Conservation (phyloP, 768 basidiomycete species). For the Omphalotus guepiniiformis region DNA sequence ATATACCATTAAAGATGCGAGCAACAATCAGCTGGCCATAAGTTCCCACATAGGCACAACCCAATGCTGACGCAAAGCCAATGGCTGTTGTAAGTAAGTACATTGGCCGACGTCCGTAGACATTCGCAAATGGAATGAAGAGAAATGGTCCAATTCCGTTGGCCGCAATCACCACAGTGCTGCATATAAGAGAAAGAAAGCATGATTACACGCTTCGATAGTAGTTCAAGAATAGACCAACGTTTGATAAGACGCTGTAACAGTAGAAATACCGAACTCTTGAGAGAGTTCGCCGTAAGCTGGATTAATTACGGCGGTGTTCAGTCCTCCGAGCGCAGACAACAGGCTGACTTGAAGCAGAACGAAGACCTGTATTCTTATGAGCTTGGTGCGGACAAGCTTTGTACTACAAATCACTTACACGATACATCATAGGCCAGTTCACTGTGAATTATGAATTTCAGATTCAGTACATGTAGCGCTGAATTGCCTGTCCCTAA, state of each 20-base stretch:
- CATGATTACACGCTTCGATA: neutral
- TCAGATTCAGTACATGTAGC: neutral
- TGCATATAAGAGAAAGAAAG: neutral
- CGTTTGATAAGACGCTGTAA: slow-evolving; percentile 6
- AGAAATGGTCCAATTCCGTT: slow-evolving; percentile 5
- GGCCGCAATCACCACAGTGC: neutral
- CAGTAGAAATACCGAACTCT: slow-evolving; percentile 1
- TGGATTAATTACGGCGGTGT: slow-evolving; percentile 5
- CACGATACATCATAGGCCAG: slow-evolving; percentile 1
- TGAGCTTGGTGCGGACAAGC: neutral
- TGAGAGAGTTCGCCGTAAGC: slow-evolving; percentile 2
- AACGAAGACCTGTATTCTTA: neutral
- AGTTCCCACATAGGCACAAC: slow-evolving; percentile 3
- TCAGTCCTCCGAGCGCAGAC: neutral
- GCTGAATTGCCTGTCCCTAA: neutral
- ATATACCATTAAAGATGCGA: slow-evolving; percentile 3
- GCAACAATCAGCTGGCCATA: slow-evolving; percentile 5
- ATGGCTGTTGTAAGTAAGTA: slow-evolving; percentile 3
- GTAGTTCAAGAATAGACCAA: neutral
- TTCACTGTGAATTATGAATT: neutral
- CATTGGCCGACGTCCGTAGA: slow-evolving; percentile 1
- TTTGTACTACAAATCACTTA: neutral
- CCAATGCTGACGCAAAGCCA: neutral
- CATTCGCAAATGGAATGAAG: slow-evolving; percentile 6
- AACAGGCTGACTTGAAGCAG: slow-evolving; percentile 5